Conservation (phyloP, 768 basidiomycete species). For the Tricholoma sp. region DNA sequence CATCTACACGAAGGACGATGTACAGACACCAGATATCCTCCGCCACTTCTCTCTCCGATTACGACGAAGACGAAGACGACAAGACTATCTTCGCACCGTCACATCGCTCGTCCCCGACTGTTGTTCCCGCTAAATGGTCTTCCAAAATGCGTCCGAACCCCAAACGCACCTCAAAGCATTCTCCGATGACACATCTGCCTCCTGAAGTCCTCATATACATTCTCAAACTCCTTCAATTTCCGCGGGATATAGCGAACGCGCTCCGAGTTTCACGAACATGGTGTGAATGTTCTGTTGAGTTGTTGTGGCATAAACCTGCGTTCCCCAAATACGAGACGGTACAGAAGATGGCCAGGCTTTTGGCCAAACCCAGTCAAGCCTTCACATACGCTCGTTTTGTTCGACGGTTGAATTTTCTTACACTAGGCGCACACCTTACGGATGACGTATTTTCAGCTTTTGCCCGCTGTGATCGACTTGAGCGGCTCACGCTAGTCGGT, state of each 20-base stretch:
- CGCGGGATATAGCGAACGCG: conserved; percentile 67
- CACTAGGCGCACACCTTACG: conserved; percentile 60
- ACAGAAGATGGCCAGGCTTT: conserved; percentile 70
- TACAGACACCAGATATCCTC: conserved; percentile 64
- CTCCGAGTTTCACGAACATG: conserved; percentile 85
- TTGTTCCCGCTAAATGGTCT: conserved; percentile 69
- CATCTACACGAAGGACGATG: conserved; percentile 27
- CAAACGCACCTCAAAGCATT: conserved; percentile 28
- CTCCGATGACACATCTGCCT: conserved; percentile 68
- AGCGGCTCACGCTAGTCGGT: conserved; percentile 83
- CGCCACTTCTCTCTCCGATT: conserved; percentile 73
- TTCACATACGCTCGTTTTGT: conserved; percentile 89
- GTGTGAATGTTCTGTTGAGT: conserved; percentile 94
- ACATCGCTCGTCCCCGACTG: conserved; percentile 38
- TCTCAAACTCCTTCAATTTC: conserved; percentile 73
- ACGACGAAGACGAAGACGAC: conserved; percentile 57
- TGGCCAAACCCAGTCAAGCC: conserved; percentile 59
- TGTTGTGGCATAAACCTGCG: conserved; percentile 89
- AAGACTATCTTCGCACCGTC: conserved; percentile 46
- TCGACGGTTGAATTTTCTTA: conserved; percentile 85
- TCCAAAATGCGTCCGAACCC: conserved; percentile 25
- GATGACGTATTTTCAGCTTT: conserved; percentile 73
- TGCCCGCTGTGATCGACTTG: conserved; percentile 70
- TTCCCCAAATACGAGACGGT: conserved; percentile 68
- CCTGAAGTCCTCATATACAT: conserved; percentile 93